Evolutionary conservation across 331 rosid species (phyloP), one percentile per base, ranked within the genome.

Genomic region (Spiraea crenata): DNA sequence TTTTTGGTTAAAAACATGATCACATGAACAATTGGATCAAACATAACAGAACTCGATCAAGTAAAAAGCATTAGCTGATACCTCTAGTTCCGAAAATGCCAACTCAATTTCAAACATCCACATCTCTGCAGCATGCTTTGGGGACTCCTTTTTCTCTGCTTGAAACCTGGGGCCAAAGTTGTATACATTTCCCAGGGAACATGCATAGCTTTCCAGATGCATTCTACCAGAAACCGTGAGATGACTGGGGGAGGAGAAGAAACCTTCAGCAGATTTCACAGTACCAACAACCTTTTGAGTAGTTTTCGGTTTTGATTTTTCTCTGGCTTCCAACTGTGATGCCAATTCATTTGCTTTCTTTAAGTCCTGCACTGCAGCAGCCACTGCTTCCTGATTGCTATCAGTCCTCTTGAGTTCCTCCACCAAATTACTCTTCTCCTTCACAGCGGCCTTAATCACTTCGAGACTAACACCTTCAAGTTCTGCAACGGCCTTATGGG

Each of bases 51-150:
- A 41, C 4, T 13, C 54, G 61, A 2, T 51, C 34, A 17, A 3
- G 34, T 35, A 5, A 20, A 25, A 66, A 34, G n/a, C 9, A 52
- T 45, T 37, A 71, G 41, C 61, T 35, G 64, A 62, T 91, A 95
- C 99, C 96, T 85, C 73, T 3, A 91, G 69, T 57, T 86, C 74
- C 25, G 98, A 74, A 80, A 95, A 95, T 37, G 99, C 99, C 90
- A 95, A 79, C 86, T 95, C 98, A 64, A 82, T 82, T 80, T 91
- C 98, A 75, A 95, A 81, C 88, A 81, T 82, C 96, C 95, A 91
- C 96, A 86, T 91, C 81, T 95, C 98, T 9, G 96, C 90, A 15
- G 84, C 82, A 52, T 80, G 88, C 76, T 80, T 85, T 41, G 89
- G 60, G 31, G 92, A 80, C 77, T 88, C 86, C 0, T 71, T 67